phyloP scores from a whole-genome alignment of 2,329 filamentous ascomycete genomes.

The Scopulariopsis brevicaulis region DNA sequence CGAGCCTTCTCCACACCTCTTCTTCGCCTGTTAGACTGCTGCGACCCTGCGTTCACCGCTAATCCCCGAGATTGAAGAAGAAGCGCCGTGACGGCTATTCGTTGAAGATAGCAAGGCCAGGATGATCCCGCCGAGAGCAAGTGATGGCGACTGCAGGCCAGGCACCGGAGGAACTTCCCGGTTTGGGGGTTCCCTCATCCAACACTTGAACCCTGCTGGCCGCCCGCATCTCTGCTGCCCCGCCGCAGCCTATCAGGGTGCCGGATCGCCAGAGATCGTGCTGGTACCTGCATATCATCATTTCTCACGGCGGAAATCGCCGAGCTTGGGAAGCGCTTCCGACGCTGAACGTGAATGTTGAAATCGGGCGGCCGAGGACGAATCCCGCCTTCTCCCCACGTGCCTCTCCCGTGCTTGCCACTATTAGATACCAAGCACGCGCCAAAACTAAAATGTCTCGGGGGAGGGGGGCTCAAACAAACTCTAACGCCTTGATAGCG shows the following conservation, averaged over 20 bases:
- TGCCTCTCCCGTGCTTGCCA: not conserved
- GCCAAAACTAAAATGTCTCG: not conserved
- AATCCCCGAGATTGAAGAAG: not conserved
- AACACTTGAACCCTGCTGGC: not conserved
- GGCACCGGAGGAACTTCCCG: not conserved
- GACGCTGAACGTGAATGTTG: too few species aligned
- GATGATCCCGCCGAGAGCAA: too few species aligned
- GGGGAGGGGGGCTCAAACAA: slow-evolving; percentile 1
- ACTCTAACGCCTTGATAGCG: not conserved
- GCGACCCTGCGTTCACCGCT: not conserved
- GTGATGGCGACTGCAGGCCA: too few species aligned
- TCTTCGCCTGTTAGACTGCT: not conserved
- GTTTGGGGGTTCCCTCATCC: not conserved
- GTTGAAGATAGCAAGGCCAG: too few species aligned
- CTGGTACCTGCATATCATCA: not conserved
- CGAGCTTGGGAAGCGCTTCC: not conserved
- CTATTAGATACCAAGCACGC: not conserved
- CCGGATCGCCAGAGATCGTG: not conserved
- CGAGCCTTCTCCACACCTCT: not conserved
- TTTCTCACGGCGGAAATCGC: not conserved
- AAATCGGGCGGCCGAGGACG: too few species aligned
- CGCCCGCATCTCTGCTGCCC: not conserved
- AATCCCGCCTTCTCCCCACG: too few species aligned
- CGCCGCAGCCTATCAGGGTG: not conserved
- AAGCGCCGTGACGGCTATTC: not conserved